Conservation (phyloP, 768 basidiomycete species). For the Amanita rubescens region DNA sequence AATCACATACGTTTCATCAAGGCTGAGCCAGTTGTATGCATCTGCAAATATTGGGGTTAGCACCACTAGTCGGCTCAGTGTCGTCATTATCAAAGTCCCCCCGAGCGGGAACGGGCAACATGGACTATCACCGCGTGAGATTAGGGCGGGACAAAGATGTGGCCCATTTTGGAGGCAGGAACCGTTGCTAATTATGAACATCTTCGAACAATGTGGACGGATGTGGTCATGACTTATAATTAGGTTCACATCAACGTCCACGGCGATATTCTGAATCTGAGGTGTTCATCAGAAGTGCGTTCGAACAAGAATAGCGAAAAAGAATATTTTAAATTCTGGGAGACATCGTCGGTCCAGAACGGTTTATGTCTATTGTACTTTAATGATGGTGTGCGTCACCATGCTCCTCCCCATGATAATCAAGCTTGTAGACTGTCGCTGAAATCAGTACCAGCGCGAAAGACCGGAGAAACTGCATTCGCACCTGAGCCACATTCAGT, state of each 20-base stretch:
- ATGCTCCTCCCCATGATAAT: slow-evolving; percentile 58
- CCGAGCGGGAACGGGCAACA: no score
- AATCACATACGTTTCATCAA: no score
- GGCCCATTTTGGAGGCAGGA: no score
- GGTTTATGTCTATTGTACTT: slow-evolving; percentile 6
- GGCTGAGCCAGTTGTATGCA: no score
- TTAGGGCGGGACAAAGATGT: no score
- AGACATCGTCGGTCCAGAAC: slow-evolving; percentile 17
- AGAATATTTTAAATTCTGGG: not conserved
- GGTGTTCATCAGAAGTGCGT: not conserved
- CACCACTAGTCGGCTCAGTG: no score
- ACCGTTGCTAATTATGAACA: no score
- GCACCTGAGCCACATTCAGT: slow-evolving; percentile 89
- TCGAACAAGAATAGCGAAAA: not conserved
- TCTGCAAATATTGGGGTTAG: no score
- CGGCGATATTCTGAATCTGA: not conserved
- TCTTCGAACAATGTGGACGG: no score
- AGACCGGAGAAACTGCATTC: slow-evolving; percentile 17
- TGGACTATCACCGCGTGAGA: no score
- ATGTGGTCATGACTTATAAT: not conserved
- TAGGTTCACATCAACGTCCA: not conserved
- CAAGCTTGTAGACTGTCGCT: slow-evolving; percentile 61
- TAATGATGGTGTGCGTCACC: slow-evolving; percentile 40
- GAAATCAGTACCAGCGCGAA: not conserved
- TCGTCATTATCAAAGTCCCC: no score